Evolutionary conservation across 2,329 filamentous ascomycete genomes (phyloP).

Genomic region (Hymenoscyphus fraxineus): DNA sequence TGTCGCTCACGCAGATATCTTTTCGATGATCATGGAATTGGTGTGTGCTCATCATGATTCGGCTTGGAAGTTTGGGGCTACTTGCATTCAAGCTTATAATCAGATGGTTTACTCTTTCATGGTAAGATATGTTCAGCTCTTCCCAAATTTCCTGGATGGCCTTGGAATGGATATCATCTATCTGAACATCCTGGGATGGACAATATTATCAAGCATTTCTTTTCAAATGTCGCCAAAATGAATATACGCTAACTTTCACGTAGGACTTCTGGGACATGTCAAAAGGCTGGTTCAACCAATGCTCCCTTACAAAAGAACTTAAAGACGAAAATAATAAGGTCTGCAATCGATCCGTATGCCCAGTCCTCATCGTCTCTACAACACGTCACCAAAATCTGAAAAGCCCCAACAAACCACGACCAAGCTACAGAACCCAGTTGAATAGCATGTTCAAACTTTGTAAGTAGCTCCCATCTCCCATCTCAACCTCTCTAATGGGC

Average conservation of each 20-base stretch:
- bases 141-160: background rate
- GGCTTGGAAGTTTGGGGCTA: conserved; percentile 19
- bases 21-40: conserved; percentile 5
- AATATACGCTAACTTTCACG: background rate
- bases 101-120: background rate
- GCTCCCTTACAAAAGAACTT: background rate
- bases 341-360: background rate
- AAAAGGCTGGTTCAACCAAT: background rate
- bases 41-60: conserved; percentile 18
- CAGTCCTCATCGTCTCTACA: background rate
- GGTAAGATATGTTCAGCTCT: background rate
- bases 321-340: background rate
- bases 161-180: background rate
- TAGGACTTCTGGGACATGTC: background rate
- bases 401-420: background rate
- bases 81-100: conserved; percentile 10
- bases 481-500: background rate
- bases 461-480: background rate
- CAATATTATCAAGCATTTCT: background rate
- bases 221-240: background rate
- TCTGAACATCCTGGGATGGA: background rate
- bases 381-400: background rate
- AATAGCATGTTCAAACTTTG: background rate
- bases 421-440: background rate
- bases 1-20: conserved; percentile 9